A percentile compares a stretch with the other conserved stretches of the same genome.
Conservation (phyloP, 768 basidiomycete species). For the Hericium erinaceus region DNA sequence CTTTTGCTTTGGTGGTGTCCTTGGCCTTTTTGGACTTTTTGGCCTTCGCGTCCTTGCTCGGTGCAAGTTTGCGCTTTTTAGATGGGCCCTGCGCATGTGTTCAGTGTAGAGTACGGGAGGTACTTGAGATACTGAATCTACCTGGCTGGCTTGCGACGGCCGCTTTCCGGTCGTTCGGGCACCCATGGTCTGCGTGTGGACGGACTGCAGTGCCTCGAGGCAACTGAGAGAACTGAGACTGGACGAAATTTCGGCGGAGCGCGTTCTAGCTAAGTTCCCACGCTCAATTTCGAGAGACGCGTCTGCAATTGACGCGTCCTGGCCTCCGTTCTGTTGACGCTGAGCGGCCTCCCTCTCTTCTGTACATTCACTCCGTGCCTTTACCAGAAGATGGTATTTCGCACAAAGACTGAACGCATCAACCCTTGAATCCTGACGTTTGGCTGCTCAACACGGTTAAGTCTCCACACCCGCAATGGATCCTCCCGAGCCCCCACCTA, state of each 20-base stretch:
- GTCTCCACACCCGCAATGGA: slow-evolving; percentile 1
- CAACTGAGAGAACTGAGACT: too few relatives aligned
- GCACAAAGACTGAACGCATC: background rate
- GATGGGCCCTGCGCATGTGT: slow-evolving; percentile 27
- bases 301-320: background rate
- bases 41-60: slow-evolving; percentile 13
- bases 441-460: too few relatives aligned
- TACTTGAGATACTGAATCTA: slow-evolving; percentile 10
- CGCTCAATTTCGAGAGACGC: background rate
- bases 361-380: background rate
- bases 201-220: background rate
- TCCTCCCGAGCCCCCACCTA: slow-evolving; percentile 40
- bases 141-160: slow-evolving; percentile 22
- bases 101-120: background rate
- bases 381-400: background rate
- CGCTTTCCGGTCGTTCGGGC: slow-evolving; percentile 23
- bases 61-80: slow-evolving; percentile 54
- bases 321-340: too few relatives aligned
- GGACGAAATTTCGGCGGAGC: too few relatives aligned
- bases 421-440: background rate
- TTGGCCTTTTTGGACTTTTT: background rate
- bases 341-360: too few relatives aligned
- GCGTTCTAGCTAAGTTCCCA: background rate
- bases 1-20: slow-evolving; percentile 31
- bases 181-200: slow-evolving; percentile 19